phyloP scores from a whole-genome alignment of 805 yeast genomes.

The Teunomyces atbi region DNA sequence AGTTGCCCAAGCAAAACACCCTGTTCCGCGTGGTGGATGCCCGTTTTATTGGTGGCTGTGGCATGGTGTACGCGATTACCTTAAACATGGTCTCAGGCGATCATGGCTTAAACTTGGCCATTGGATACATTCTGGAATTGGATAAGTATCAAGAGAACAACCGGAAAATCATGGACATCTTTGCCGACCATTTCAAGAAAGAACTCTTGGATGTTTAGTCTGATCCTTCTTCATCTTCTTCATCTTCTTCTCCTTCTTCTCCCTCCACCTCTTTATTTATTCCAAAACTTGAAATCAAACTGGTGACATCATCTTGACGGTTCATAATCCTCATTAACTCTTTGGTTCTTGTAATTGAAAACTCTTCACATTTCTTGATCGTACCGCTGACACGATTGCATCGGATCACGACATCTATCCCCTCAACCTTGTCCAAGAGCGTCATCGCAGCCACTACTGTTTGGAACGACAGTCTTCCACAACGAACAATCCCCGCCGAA shows the following conservation, averaged over 20 bases:
- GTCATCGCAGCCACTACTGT: conserved; percentile 66
- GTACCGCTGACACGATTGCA: conserved; percentile 81
- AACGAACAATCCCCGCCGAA: conserved; percentile 79
- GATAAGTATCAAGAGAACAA: conserved; percentile 4
- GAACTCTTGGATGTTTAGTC: not conserved
- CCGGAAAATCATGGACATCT: conserved; percentile 9
- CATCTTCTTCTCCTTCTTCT: conserved; percentile 4
- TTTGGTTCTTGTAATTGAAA: conserved; percentile 52
- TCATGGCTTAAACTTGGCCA: conserved; percentile 9
- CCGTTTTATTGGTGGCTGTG: conserved; percentile 9
- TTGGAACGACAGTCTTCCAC: conserved; percentile 63
- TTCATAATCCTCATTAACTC: conserved; percentile 28
- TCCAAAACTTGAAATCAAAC: not conserved
- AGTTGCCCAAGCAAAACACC: not conserved
- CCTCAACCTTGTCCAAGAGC: conserved; percentile 51
- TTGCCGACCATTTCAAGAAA: conserved; percentile 2
- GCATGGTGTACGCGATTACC: conserved; percentile 8
- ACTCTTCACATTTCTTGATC: conserved; percentile 76
- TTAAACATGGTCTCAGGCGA: conserved; percentile 11
- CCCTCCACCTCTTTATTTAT: not conserved
- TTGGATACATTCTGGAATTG: conserved; percentile 8
- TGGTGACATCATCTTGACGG: conserved; percentile 7
- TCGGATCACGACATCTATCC: conserved; percentile 50
- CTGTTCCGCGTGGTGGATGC: conserved; percentile 7
- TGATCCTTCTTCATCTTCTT: conserved; percentile 4